A percentile compares a stretch with the other conserved stretches of the same genome.
Evolutionary conservation across 306 rosid species (phyloP).

Genomic region (Medicago arabica): DNA sequence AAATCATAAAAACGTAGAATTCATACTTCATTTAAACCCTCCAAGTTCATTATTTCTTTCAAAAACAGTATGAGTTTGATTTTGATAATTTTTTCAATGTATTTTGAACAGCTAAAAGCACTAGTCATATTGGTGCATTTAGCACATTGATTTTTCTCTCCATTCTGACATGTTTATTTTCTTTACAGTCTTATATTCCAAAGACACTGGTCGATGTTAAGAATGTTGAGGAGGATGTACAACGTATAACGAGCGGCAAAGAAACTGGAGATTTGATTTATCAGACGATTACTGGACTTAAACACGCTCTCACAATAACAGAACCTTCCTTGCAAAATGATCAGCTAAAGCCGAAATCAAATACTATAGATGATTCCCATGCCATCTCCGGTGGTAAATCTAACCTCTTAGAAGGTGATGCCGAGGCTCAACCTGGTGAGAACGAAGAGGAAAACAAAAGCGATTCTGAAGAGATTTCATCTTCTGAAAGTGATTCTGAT

Average conservation of each 20-base stretch:
- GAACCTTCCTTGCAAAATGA: no score
- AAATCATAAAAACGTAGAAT: no score
- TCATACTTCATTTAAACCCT: background rate
- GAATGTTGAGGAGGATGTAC: background rate
- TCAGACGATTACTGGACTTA: constrained; percentile 81
- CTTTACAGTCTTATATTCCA: constrained; percentile 77
- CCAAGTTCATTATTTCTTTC: background rate
- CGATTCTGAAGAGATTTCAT: constrained; percentile 59
- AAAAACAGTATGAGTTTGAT: background rate
- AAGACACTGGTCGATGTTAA: constrained; percentile 76
- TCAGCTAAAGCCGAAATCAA: no score
- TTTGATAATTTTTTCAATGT: background rate
- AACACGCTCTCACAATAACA: no score
- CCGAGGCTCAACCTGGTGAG: constrained; percentile 38
- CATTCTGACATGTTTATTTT: constrained; percentile 2
- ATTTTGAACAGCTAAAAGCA: background rate
- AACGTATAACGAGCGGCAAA: constrained; percentile 64
- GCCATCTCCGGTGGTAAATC: constrained; percentile 23
- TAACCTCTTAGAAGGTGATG: constrained; percentile 39
- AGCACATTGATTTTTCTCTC: constrained; percentile 19
- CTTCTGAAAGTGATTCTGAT: constrained; percentile 50
- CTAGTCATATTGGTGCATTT: background rate
- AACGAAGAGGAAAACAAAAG: constrained; percentile 46
- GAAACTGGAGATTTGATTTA: constrained; percentile 75
- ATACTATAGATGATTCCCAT: background rate